Base-by-base conservation (phyloP, 2,329 filamentous ascomycete species). In the Acarospora socialis region DNA sequence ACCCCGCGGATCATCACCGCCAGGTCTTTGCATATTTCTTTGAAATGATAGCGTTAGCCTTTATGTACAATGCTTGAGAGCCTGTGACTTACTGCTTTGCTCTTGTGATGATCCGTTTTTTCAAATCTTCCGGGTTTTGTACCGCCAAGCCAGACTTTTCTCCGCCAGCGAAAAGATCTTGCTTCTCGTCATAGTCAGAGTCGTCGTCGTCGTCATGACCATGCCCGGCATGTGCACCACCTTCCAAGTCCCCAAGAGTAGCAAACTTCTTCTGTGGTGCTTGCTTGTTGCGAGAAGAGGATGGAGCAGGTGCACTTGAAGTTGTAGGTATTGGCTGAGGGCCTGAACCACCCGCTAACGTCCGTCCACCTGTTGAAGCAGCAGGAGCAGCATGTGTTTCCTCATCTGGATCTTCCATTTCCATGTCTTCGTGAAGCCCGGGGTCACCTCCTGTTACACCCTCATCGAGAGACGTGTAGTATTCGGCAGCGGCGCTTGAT, bases 111-210 rank as follows among this genome's bases (percentile, higher is more conserved):
- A 65, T 65, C 44, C 60, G 62, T 47, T 55, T 59, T 52, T 59
- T 68, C 49, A 56, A 52, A 35, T 69, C 63, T 46, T 68, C 65
- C 2, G 73, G 73, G 45, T 77, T 73, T 49, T 77, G 69, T 34
- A 77, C 73, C 5, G 73, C 73, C 16, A 77, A 55, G n/a, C 71
- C 73, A 8, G 72, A 77, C 54, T 77, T 77, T 51, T 76, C 73
- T 27, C 73, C 73, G 28, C 73, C 73, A 13, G 73, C 66, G 46
- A 74, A 77, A 41, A 76, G 60, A 48, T 77, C 70, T 31, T 62
- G 61, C 15, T 57, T 56, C 36, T 63, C 61, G 30, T 61, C 57
- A 30, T 69, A 62, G 38, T 70, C 63, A 8, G 70, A 63, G 5
- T 71, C 60, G 10, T 50, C 58, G 21, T 54, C 53, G 22, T 52